A percentile compares a stretch with the other conserved stretches of the same genome.
These are phyloP conservation scores for Phytophthora meadii DNA, from an alignment of 352 stramenopile genomes.

Conservation along the genomic window DNA sequence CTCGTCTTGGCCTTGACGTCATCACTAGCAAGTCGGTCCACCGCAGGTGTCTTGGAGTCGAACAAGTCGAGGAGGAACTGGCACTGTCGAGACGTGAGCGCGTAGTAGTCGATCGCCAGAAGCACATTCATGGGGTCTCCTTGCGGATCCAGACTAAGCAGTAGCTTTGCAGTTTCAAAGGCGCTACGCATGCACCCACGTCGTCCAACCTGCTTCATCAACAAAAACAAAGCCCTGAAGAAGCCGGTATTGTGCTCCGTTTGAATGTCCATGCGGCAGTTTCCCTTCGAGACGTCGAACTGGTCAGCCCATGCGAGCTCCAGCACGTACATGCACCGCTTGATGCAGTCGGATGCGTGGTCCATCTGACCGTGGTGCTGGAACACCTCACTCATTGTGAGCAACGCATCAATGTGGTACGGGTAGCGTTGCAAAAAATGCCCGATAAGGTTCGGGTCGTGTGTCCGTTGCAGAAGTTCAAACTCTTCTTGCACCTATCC, in stretches of 20 bases:
- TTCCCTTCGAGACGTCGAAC: slow-evolving; percentile 83
- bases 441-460: slow-evolving; percentile 84
- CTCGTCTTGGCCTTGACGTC: slow-evolving; percentile 22
- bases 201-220: slow-evolving; percentile 87
- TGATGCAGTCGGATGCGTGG: slow-evolving; percentile 84
- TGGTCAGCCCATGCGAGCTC: slow-evolving; percentile 86
- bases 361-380: slow-evolving; percentile 91
- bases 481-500: slow-evolving; percentile 82
- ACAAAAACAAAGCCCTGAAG: slow-evolving; percentile 77
- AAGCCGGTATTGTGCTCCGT: slow-evolving; percentile 82
- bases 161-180: slow-evolving; percentile 81
- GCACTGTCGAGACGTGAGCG: slow-evolving; percentile 77
- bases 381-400: slow-evolving; percentile 90
- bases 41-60: slow-evolving; percentile 61
- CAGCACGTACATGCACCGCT: slow-evolving; percentile 85
- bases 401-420: slow-evolving; percentile 85
- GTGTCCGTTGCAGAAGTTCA: slow-evolving; percentile 77
- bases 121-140: slow-evolving; percentile 86
- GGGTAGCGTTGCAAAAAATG: slow-evolving; percentile 86
- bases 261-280: slow-evolving; percentile 84
- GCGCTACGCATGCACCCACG: slow-evolving; percentile 86
- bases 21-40: slow-evolving; percentile 52
- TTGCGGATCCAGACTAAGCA: slow-evolving; percentile 77
- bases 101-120: slow-evolving; percentile 87
- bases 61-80: slow-evolving; percentile 79